These are phyloP conservation scores for Melampsora americana DNA, from an alignment of 1,284 basidiomycete species.

Conservation along the genomic window DNA sequence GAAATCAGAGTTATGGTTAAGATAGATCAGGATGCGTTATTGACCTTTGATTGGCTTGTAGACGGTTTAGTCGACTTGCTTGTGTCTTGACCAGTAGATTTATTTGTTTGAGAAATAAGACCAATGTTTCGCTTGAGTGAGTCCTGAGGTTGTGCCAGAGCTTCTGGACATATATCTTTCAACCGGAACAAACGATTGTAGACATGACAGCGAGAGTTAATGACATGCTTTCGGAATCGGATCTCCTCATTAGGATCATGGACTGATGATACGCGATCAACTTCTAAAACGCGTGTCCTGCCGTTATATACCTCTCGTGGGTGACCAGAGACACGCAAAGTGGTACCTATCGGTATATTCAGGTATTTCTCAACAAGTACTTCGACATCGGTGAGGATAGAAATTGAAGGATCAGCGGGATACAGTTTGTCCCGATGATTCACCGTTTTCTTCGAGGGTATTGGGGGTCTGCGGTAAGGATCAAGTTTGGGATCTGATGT, in stretches of 20 bases:
- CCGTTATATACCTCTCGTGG: conserved; percentile 20
- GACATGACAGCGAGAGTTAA: background rate
- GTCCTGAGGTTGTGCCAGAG: background rate
- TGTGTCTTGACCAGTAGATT: no score
- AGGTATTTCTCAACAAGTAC: conserved; percentile 13
- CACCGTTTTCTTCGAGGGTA: background rate
- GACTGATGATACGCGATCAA: background rate
- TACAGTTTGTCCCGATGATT: background rate
- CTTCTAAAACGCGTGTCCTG: conserved; percentile 19
- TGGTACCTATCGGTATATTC: conserved; percentile 5
- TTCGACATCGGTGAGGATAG: conserved; percentile 2
- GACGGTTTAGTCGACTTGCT: no score
- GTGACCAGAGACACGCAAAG: conserved; percentile 5
- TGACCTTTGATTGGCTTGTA: no score
- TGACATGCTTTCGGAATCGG: conserved; percentile 18
- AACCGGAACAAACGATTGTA: conserved; percentile 26
- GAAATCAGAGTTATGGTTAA: no score
- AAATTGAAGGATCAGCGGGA: background rate
- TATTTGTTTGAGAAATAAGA: no score
- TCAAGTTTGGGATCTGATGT: conserved; percentile 26
- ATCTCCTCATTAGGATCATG: conserved; percentile 13
- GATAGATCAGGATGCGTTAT: no score
- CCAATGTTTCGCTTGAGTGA: no score
- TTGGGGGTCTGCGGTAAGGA: conserved; percentile 4
- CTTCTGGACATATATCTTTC: conserved; percentile 19